Base-by-base conservation (phyloP, 306 rosid species). In the Cucurbita pepo region DNA sequence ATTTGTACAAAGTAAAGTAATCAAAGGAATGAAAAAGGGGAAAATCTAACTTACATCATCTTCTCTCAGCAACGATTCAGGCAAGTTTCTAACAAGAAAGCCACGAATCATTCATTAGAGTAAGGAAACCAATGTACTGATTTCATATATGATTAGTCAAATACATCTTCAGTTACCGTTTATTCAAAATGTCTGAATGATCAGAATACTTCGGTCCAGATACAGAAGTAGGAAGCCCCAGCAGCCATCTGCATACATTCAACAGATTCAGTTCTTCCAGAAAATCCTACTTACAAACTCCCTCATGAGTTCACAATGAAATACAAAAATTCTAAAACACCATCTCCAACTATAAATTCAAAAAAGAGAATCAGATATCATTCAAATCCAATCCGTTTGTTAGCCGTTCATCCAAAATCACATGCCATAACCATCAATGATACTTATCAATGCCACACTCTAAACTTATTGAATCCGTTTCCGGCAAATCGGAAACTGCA, bases 51-150 rank as follows among this genome's bases (percentile, higher is more conserved):
- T 82, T 77, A 92, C 97, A 83, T 92, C 91, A 63, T 90, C 98
- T 83, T 88, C 86, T 79, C 96, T 81, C 40, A 88, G 73, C 70
- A 92, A 25, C 19, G 95, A 90, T 54, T 93, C 98, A 0, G 86
- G 75, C 85, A 90, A 81, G 38, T 75, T 74, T 61, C 85, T 85
- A 73, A 3, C 21, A 56, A 66, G 36, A 73, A 4, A 59, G 48
- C 56, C 69, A 40, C 8, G 54, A 54, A 41, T 13, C 14, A 64
- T 50, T 61, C 43, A 65, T 34, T 71, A 63, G 8, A 10, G 60
- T 13, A 40, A 74, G 5, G 53, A 48, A 65, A 61, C 25, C 30
- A 5, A 11, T 61, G 37, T 36, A 43, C 15, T n/a, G 36, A 55
- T 64, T n/a, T 53, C 41, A 34, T 6, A 64, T 25, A 64, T 1